Conservation (phyloP, 73 alveolate genomes). For the Loxodes magnus region DNA sequence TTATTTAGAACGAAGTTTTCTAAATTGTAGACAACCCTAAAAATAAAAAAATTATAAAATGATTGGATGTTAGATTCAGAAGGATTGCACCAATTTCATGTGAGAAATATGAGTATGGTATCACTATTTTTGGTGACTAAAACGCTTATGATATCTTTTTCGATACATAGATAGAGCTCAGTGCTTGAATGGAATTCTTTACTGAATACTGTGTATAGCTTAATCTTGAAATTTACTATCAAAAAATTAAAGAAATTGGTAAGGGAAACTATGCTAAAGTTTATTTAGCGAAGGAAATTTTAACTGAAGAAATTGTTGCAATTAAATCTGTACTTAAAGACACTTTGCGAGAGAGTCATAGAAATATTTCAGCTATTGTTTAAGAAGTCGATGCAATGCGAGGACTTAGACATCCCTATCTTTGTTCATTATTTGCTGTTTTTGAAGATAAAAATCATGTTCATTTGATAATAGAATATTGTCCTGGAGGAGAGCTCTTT, state of each 20-base stretch:
- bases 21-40: too few species aligned
- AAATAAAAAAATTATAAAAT: too few species aligned
- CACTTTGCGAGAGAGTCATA: slow-evolving; percentile 10
- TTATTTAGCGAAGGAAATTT: slow-evolving; percentile 35
- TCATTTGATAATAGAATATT: slow-evolving; percentile 32
- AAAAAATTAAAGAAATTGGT: slow-evolving; percentile 30
- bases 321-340: slow-evolving; percentile 32
- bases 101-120: too few species aligned
- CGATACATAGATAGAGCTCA: background rate
- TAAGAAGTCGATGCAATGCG: slow-evolving; percentile 42
- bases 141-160: background rate
- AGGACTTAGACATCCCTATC: slow-evolving; percentile 38
- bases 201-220: background rate
- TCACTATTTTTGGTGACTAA: too few species aligned
- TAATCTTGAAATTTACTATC: slow-evolving; percentile 12
- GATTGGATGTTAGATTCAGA: too few species aligned
- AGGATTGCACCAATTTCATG: too few species aligned
- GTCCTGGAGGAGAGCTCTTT: slow-evolving; percentile 49
- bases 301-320: slow-evolving; percentile 25
- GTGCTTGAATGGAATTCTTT: background rate
- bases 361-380: slow-evolving; percentile 20
- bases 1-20: too few species aligned
- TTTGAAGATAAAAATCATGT: slow-evolving; percentile 33
- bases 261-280: slow-evolving; percentile 50
- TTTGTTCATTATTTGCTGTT: slow-evolving; percentile 33